Evolutionary conservation across 441 rosid genomes (phyloP).

Genomic region (Populus tomentosa): DNA sequence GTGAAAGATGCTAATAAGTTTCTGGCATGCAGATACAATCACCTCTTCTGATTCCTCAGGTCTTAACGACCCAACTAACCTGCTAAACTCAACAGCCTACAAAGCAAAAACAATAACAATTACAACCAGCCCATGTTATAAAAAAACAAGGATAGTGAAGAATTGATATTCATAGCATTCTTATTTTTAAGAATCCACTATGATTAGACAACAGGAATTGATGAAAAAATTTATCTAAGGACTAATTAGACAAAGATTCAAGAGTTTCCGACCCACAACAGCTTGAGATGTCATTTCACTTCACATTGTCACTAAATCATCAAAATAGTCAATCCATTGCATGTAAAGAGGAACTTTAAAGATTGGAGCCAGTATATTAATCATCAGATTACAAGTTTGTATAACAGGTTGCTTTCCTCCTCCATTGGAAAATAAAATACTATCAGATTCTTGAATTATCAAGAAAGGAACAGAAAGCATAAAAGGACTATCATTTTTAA

Average conservation of each 20-base stretch:
- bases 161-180: neutral
- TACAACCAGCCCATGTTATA: conserved; percentile 8
- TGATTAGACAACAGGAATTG: neutral
- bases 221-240: neutral
- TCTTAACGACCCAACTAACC: conserved; percentile 75
- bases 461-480: neutral
- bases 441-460: too few species aligned
- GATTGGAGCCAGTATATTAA: neutral
- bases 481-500: neutral
- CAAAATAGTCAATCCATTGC: neutral
- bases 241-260: neutral
- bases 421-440: neutral
- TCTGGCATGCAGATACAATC: conserved; percentile 78
- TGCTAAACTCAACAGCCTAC: conserved; percentile 92
- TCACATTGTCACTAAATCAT: neutral
- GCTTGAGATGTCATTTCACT: neutral
- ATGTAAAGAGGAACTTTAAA: neutral
- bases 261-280: neutral
- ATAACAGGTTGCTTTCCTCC: neutral
- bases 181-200: neutral
- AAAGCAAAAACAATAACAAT: conserved; percentile 19
- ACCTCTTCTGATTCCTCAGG: conserved; percentile 86
- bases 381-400: neutral
- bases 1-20: conserved; percentile 72
- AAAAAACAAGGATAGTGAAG: neutral